These are phyloP conservation scores for Torulaspora franciscae DNA, from an alignment of 805 yeast species.

Conservation along the genomic window DNA sequence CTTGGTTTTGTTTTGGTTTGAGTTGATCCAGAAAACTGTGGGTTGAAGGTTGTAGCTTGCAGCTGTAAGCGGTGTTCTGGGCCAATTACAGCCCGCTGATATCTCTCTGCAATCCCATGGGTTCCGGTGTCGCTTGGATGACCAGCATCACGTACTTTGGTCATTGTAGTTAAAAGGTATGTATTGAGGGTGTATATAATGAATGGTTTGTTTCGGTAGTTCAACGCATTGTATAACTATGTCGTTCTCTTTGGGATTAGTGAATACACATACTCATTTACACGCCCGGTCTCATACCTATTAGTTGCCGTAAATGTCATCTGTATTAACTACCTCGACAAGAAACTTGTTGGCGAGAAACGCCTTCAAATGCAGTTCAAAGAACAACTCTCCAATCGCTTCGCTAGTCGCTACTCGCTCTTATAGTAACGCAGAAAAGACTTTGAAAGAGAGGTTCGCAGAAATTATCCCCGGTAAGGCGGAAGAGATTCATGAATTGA, in stretches of 20 bases:
- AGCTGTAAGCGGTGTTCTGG: background rate
- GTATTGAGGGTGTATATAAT: no score
- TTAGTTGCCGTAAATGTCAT: conserved; percentile 6
- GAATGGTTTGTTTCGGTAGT: no score
- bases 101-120: background rate
- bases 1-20: no score
- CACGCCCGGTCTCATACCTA: background rate
- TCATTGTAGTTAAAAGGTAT: background rate
- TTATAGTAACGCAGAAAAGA: conserved; percentile 38
- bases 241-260: no score
- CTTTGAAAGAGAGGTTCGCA: conserved; percentile 91
- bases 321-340: conserved; percentile 12
- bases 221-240: no score
- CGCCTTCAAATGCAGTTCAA: conserved; percentile 6
- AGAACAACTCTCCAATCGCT: conserved; percentile 3
- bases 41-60: no score
- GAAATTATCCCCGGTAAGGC: conserved; percentile 87
- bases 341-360: conserved; percentile 10
- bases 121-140: conserved; percentile 4
- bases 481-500: conserved; percentile 77
- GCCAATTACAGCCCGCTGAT: conserved; percentile 5
- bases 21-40: no score
- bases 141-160: conserved; percentile 9
- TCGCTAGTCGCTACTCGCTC: conserved; percentile 5
- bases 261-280: no score